Conservation (phyloP, 139 green algal genomes). For the Haematococcus sp. region DNA sequence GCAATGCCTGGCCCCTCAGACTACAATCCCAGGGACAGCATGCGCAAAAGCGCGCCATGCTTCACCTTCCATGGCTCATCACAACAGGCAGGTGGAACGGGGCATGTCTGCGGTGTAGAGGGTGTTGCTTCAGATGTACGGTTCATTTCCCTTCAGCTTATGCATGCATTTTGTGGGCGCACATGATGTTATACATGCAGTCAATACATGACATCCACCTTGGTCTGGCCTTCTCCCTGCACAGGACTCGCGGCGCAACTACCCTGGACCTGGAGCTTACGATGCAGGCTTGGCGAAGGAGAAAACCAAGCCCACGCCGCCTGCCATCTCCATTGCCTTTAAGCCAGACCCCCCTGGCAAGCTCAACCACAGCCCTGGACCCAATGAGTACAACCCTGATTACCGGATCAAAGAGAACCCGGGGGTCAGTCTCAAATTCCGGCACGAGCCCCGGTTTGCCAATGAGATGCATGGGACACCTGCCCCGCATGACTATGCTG, state of each 20-base stretch:
- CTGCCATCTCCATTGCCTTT: not conserved
- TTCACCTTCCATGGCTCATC: not conserved
- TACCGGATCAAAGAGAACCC: not conserved
- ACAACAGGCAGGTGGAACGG: not conserved
- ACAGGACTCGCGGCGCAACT: constrained; percentile 9
- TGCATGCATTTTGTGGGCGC: too few relatives aligned
- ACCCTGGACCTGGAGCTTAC: constrained; percentile 1
- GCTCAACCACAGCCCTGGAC: not conserved
- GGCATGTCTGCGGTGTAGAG: too few relatives aligned
- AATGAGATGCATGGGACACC: constrained; percentile 8
- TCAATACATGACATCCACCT: too few relatives aligned
- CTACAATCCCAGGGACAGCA: not conserved
- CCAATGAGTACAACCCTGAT: not conserved
- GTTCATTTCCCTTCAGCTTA: too few relatives aligned
- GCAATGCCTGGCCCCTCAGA: not conserved
- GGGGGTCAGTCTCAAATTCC: constrained; percentile 5
- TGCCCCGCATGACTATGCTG: constrained; percentile 30
- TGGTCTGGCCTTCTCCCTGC: too few relatives aligned
- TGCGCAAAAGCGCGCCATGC: not conserved
- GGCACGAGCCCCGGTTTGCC: not conserved
- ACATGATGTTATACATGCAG: too few relatives aligned
- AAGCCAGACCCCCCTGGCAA: not conserved
- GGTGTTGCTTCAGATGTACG: too few relatives aligned
- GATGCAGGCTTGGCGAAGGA: not conserved
- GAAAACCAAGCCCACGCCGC: not conserved